phyloP scores from a whole-genome alignment of 129 eudicot species.

The Saposhnikovia divaricata region DNA sequence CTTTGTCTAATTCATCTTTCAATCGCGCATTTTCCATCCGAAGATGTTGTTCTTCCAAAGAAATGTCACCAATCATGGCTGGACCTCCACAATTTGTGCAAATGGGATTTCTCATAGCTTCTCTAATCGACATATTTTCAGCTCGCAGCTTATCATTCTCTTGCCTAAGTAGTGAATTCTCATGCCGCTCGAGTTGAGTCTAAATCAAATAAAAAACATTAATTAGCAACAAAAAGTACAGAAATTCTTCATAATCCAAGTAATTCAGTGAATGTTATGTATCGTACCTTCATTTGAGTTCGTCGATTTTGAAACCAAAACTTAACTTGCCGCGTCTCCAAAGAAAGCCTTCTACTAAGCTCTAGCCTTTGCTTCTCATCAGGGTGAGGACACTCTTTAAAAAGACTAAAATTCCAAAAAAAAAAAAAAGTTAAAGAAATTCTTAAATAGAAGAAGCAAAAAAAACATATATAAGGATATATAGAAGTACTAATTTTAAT shows the following conservation, averaged over 20 bases:
- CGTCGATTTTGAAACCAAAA: slow-evolving; percentile 98
- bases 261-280: neutral
- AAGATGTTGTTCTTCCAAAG: slow-evolving; percentile 86
- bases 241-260: neutral
- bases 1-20: slow-evolving; percentile 87
- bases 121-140: slow-evolving; percentile 90
- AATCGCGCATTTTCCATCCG: slow-evolving; percentile 81
- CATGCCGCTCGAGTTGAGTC: slow-evolving; percentile 96
- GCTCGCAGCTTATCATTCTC: slow-evolving; percentile 93
- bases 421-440: neutral
- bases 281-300: slow-evolving; percentile 91
- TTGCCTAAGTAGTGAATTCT: slow-evolving; percentile 83
- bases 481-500: neutral
- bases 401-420: slow-evolving; percentile 36
- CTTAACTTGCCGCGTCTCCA: slow-evolving; percentile 89
- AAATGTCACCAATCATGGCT: slow-evolving; percentile 81
- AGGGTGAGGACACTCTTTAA: slow-evolving; percentile 98
- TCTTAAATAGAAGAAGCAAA: neutral
- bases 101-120: slow-evolving; percentile 92
- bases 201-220: slow-evolving; percentile 1
- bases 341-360: slow-evolving; percentile 72
- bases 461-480: neutral
- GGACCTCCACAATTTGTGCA: slow-evolving; percentile 96
- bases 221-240: neutral
- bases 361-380: slow-evolving; percentile 96